A percentile compares a stretch with the other conserved stretches of the same genome.
Evolutionary conservation across 495 filamentous ascomycete species (phyloP).

Genomic region (Evansstolkia leycettana): DNA sequence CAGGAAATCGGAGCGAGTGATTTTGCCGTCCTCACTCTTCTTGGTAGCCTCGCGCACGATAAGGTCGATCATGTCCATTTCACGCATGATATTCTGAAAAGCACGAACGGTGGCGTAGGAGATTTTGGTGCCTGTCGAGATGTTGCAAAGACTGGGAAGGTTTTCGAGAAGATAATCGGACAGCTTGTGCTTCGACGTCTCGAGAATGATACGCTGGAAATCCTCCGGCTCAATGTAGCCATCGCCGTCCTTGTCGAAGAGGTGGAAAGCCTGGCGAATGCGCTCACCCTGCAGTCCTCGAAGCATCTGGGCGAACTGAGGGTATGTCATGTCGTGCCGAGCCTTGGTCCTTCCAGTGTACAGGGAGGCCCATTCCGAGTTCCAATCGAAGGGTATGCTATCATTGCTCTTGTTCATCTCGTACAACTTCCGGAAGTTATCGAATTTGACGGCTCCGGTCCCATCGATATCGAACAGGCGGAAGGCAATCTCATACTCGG

Average conservation of each 20-base stretch:
- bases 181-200: slow-evolving; percentile 91
- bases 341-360: slow-evolving; percentile 78
- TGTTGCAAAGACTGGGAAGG: slow-evolving; percentile 88
- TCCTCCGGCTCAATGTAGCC: slow-evolving; percentile 96
- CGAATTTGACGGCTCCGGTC: slow-evolving; percentile 73
- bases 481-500: slow-evolving; percentile 98
- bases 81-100: slow-evolving; percentile 90
- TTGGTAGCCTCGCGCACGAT: slow-evolving; percentile 75
- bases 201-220: slow-evolving; percentile 88
- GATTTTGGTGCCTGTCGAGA: slow-evolving; percentile 82
- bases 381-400: slow-evolving; percentile 91
- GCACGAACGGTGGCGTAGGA: slow-evolving; percentile 95
- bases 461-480: slow-evolving; percentile 83
- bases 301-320: slow-evolving; percentile 96
- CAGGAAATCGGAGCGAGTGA: slow-evolving; percentile 85
- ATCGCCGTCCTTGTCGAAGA: slow-evolving; percentile 84
- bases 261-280: slow-evolving; percentile 86
- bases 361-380: slow-evolving; percentile 90
- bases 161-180: slow-evolving; percentile 94
- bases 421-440: slow-evolving; percentile 69
- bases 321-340: slow-evolving; percentile 84
- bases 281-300: slow-evolving; percentile 90
- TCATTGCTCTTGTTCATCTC: slow-evolving; percentile 68
- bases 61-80: slow-evolving; percentile 95
- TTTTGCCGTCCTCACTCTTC: slow-evolving; percentile 81